Evolutionary conservation across 306 rosid species (phyloP).

Genomic region (Cicer pinnatifidum): DNA sequence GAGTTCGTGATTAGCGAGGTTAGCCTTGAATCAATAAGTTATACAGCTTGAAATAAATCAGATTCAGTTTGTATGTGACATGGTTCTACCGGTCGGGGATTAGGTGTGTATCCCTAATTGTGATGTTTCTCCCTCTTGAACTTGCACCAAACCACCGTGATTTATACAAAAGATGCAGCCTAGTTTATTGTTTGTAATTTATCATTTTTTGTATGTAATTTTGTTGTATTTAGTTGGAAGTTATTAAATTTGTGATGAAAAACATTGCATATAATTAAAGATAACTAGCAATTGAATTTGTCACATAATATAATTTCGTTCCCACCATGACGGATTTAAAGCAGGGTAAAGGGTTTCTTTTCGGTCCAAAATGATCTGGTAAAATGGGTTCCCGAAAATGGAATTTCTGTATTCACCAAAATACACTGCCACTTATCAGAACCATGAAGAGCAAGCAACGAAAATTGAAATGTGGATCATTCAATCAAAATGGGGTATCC

Average conservation of each 20-base stretch:
- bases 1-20: neutral
- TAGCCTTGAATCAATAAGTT: no score
- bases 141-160: constrained; percentile 22
- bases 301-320: neutral
- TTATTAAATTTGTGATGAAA: no score
- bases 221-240: constrained; percentile 4
- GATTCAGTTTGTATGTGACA: constrained; percentile 12
- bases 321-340: neutral
- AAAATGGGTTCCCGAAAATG: no score
- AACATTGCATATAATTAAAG: no score
- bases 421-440: no score
- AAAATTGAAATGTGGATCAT: no score
- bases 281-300: neutral
- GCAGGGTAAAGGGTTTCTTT: no score
- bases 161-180: constrained; percentile 17
- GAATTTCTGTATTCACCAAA: no score
- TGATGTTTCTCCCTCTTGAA: neutral
- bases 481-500: neutral
- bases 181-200: constrained; percentile 37
- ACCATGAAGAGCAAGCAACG: no score
- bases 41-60: no score
- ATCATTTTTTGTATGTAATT: neutral
- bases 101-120: neutral
- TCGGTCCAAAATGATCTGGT: no score
- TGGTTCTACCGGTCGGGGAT: neutral